Percentiles rank a stretch among this genome's conserved stretches.
Evolutionary conservation across 2,329 filamentous ascomycete genomes (phyloP).

Genomic region (Fusarium tuaranense): DNA sequence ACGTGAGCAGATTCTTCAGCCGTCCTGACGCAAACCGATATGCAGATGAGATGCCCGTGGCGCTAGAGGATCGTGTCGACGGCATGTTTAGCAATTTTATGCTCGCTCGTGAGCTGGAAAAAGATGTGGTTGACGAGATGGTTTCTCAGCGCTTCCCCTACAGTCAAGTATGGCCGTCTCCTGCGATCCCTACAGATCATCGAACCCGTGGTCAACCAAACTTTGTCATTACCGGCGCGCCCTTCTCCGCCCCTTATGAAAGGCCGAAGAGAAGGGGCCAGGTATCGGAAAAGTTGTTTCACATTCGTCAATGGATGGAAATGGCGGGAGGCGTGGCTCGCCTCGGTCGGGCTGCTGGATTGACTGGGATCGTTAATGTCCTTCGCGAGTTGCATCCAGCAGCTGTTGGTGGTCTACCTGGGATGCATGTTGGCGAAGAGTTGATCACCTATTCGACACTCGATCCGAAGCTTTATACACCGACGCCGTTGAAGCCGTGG

Average conservation of each 20-base stretch:
- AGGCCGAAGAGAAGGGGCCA: constrained; percentile 65
- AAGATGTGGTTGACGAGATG: constrained; percentile 50
- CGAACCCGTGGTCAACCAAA: constrained; percentile 57
- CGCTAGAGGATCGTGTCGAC: constrained; percentile 57
- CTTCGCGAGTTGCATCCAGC: constrained; percentile 26
- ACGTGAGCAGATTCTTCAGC: constrained; percentile 32
- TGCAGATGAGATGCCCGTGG: constrained; percentile 65
- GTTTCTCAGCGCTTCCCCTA: constrained; percentile 55
- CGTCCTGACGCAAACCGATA: constrained; percentile 54
- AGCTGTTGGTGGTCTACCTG: constrained; percentile 40
- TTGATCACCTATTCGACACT: constrained; percentile 77
- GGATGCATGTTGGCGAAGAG: constrained; percentile 65
- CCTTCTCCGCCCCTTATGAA: constrained; percentile 43
- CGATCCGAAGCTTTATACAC: constrained; percentile 80
- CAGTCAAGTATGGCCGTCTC: constrained; percentile 80
- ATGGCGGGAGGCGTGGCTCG: constrained; percentile 57
- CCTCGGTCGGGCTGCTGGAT: constrained; percentile 45
- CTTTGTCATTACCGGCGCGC: constrained; percentile 37
- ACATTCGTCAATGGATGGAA: constrained; percentile 82
- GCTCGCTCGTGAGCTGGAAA: constrained; percentile 65
- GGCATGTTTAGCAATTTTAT: constrained; percentile 75
- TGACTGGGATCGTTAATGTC: constrained; percentile 32
- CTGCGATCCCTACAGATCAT: constrained; percentile 72
- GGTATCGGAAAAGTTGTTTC: constrained; percentile 77
- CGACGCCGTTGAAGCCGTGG: constrained; percentile 83